Conservation (phyloP, 2,329 filamentous ascomycete species). For the Neonectria punicea region DNA sequence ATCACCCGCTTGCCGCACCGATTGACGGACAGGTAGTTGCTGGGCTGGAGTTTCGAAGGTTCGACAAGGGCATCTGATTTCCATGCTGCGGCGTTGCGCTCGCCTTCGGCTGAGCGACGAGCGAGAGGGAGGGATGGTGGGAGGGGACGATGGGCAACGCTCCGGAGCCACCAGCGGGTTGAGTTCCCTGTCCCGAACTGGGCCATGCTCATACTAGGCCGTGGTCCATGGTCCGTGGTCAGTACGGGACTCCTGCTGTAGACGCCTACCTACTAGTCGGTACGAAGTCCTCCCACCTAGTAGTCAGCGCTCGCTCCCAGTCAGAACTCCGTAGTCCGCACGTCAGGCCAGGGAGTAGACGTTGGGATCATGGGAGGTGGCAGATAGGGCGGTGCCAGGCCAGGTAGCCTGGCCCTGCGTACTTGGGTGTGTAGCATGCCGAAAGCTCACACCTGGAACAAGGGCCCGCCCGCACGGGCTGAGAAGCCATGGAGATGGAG, state of each 20-base stretch:
- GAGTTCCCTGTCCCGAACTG: conserved; percentile 35
- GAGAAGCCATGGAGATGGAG: neutral
- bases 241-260: neutral
- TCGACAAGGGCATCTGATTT: conserved; percentile 16
- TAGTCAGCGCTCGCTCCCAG: conserved; percentile 6
- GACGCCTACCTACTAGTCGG: too few species aligned
- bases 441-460: conserved; percentile 6
- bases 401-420: neutral
- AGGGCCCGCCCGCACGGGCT: conserved; percentile 5
- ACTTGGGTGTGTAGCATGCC: conserved; percentile 7
- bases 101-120: conserved; percentile 28
- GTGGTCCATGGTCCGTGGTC: neutral
- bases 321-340: conserved; percentile 12
- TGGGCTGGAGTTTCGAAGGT: conserved; percentile 1
- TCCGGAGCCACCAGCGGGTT: conserved; percentile 15
- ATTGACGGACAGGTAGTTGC: neutral
- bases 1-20: conserved; percentile 9
- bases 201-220: conserved; percentile 15
- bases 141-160: conserved; percentile 6
- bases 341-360: neutral
- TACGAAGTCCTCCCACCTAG: too few species aligned
- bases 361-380: neutral
- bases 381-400: neutral
- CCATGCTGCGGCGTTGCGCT: conserved; percentile 1
- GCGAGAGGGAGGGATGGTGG: conserved; percentile 17